Evolutionary conservation across 192 early-diverging fungal genomes (phyloP).

Genomic region (Coemansia erecta): DNA sequence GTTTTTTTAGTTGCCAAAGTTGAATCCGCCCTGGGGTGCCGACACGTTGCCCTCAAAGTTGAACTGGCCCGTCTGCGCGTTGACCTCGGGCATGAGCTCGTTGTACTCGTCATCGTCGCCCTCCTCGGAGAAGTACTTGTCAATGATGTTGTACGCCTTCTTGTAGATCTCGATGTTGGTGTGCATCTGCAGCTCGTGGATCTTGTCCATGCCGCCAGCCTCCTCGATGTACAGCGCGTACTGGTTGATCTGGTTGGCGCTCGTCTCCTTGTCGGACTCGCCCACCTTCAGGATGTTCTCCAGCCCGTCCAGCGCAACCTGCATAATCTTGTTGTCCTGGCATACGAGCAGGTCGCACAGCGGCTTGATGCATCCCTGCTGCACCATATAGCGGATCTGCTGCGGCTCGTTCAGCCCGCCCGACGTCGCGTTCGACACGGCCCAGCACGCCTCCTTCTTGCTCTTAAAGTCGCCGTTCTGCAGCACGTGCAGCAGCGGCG

Average conservation of each 20-base stretch:
- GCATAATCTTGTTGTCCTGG: slow-evolving; percentile 94
- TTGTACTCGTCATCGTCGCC: slow-evolving; percentile 69
- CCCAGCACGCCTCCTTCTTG: slow-evolving; percentile 99
- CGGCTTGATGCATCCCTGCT: slow-evolving; percentile 91
- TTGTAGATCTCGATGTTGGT: slow-evolving; percentile 95
- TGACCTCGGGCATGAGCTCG: slow-evolving; percentile 68
- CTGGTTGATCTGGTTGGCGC: slow-evolving; percentile 65
- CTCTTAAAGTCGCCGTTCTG: slow-evolving; percentile 93
- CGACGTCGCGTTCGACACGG: slow-evolving; percentile 97
- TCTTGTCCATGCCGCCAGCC: slow-evolving; percentile 92
- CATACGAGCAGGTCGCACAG: slow-evolving; percentile 88
- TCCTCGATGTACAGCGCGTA: slow-evolving; percentile 91
- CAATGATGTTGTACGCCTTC: slow-evolving; percentile 94
- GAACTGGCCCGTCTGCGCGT: slow-evolving; percentile 74
- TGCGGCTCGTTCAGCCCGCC: slow-evolving; percentile 86
- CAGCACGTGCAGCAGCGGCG: slow-evolving; percentile 85
- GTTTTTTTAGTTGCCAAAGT: slow-evolving; percentile 58
- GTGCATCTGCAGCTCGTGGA: slow-evolving; percentile 92
- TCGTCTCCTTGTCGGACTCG: slow-evolving; percentile 72
- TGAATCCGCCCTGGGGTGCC: slow-evolving; percentile 77
- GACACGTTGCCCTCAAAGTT: slow-evolving; percentile 69
- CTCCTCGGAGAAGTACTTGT: slow-evolving; percentile 92
- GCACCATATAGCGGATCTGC: slow-evolving; percentile 91
- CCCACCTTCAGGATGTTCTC: slow-evolving; percentile 99
- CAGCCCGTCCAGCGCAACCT: slow-evolving; percentile 95